A percentile compares a stretch with the other conserved stretches of the same genome.
Conservation (phyloP, 1,284 basidiomycete genomes). For the Cryptococcus sp. region DNA sequence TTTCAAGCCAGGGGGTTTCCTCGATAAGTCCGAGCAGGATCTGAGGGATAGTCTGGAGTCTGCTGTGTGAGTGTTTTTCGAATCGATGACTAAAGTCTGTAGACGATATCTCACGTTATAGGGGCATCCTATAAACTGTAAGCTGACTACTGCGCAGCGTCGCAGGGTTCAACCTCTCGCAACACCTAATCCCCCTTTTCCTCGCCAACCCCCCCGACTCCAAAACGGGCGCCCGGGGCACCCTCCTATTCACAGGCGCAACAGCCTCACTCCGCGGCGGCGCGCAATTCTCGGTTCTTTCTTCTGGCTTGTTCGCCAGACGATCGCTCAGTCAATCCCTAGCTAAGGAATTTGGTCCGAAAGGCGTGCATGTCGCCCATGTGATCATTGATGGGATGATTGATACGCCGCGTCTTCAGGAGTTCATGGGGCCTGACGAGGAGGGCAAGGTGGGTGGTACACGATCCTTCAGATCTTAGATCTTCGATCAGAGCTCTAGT, state of each 20-base stretch:
- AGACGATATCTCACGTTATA: not conserved
- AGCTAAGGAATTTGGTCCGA: conserved; percentile 53
- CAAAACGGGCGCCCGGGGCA: conserved; percentile 23
- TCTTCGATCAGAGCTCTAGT: not conserved
- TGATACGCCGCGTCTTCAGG: conserved; percentile 33
- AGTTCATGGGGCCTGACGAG: conserved; percentile 31
- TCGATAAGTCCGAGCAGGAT: conserved; percentile 37
- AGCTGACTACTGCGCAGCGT: conserved; percentile 17
- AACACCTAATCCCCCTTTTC: conserved; percentile 39
- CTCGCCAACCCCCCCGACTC: conserved; percentile 20
- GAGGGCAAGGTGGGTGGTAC: conserved; percentile 25
- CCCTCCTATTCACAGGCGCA: conserved; percentile 50
- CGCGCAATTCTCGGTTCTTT: conserved; percentile 39
- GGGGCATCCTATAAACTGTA: not conserved
- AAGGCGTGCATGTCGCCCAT: conserved; percentile 55
- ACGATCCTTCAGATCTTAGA: too few relatives aligned
- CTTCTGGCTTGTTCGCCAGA: conserved; percentile 43
- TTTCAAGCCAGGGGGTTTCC: conserved; percentile 37
- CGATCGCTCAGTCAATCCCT: conserved; percentile 45
- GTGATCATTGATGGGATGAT: conserved; percentile 53
- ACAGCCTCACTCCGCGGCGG: conserved; percentile 43
- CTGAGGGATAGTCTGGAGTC: conserved; percentile 32
- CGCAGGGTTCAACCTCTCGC: conserved; percentile 39
- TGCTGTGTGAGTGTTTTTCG: conserved; percentile 32
- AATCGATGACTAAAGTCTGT: not conserved